Evolutionary conservation across 2,329 filamentous ascomycete genomes (phyloP).

Genomic region (Aschersonia sp.): DNA sequence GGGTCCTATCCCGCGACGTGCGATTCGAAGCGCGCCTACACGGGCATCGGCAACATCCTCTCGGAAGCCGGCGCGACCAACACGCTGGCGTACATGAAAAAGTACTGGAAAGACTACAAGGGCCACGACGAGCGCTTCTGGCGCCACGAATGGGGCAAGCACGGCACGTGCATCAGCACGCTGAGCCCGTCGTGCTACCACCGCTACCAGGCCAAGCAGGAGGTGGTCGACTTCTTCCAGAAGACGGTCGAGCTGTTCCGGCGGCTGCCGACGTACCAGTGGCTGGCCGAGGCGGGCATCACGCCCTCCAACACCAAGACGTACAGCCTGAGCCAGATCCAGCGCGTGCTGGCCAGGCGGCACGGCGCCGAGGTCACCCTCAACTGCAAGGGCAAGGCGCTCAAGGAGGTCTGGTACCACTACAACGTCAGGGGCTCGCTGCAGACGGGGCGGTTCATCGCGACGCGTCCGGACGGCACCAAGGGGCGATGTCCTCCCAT

Average conservation of each 20-base stretch:
- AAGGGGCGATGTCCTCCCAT: conserved; percentile 48
- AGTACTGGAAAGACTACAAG: conserved; percentile 56
- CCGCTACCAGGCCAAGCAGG: conserved; percentile 42
- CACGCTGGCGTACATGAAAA: conserved; percentile 50
- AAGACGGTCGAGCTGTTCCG: conserved; percentile 51
- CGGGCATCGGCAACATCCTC: conserved; percentile 50
- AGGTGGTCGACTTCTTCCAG: conserved; percentile 56
- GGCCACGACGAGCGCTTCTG: conserved; percentile 52
- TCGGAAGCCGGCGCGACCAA: conserved; percentile 32
- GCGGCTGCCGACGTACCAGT: conserved; percentile 48
- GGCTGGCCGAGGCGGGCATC: conserved; percentile 46
- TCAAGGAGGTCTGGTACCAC: conserved; percentile 47
- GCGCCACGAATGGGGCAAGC: conserved; percentile 64
- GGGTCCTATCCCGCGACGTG: conserved; percentile 55
- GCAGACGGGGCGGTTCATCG: conserved; percentile 43
- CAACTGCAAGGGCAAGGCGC: conserved; percentile 31
- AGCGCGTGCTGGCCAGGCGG: conserved; percentile 36
- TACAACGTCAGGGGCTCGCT: conserved; percentile 45
- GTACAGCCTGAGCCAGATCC: conserved; percentile 43
- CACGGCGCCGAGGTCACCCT: conserved; percentile 42
- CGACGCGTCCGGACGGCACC: conserved; percentile 37
- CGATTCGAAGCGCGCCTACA: conserved; percentile 44
- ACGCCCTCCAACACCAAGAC: conserved; percentile 35
- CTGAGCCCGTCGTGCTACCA: conserved; percentile 52
- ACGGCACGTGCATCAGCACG: conserved; percentile 57